Base-by-base conservation (phyloP, 495 filamentous ascomycete genomes). In the Neurospora discreta region DNA sequence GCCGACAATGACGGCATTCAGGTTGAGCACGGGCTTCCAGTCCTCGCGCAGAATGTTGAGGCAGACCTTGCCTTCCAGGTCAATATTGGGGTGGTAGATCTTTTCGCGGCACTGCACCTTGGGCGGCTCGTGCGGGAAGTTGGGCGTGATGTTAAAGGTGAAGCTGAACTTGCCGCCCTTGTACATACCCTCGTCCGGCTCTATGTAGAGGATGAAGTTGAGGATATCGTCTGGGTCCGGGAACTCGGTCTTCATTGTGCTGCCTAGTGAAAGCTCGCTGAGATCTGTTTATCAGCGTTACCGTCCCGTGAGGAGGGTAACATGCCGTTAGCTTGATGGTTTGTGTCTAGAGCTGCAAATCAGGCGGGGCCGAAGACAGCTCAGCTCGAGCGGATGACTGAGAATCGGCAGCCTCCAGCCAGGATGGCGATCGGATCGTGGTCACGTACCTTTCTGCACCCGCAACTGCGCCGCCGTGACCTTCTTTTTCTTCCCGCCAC, bases 71-170 rank as follows among this genome's bases (percentile, higher is more conserved):
- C 95, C 95, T 77, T 99, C 95, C 68, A 97, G 85, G 79, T 99
- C 95, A 80, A 99, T 98, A 81, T 99, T 99, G 13, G 95, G 95
- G 77, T 99, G 95, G 83, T 99, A 99, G 75, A 98, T 98, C 86
- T 97, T 99, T 81, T 99, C 92, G 71, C 90, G 92, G 82, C 95
- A 98, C 79, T 94, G 97, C 76, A 99, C 96, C 82, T 98, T 98
- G 1, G 95, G 95, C 72, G 95, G 94, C 80, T 98, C 95, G 81
- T 98, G 96, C 10, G 95, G 95, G 84, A 97, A 99, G 83, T 92
- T 93, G 76, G 94, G 92, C 78, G 92, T 92, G 83, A 98, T 97
- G 75, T 88, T 87, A 82, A 99, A 98, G 46, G 84, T 91, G 84
- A 99, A 99, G 75, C 90, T 87, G 83, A 99, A 99, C 15, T 84